phyloP scores from a whole-genome alignment of 352 stramenopile genomes.

The Pythium diclinum region DNA sequence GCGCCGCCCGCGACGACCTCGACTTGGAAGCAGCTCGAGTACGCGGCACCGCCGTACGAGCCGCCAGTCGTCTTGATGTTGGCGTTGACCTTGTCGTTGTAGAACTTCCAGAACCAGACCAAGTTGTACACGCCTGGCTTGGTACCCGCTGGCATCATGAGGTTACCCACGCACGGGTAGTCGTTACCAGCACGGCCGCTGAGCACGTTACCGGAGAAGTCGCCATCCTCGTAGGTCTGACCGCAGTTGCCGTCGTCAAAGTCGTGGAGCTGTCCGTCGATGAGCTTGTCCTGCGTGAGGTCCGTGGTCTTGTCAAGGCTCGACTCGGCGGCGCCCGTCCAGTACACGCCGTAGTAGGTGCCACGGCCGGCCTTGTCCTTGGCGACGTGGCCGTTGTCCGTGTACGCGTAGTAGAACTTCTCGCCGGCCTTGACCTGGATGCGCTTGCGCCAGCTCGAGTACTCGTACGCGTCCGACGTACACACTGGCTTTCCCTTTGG shows the following conservation, averaged over 20 bases:
- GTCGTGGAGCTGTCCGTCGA: slow-evolving; percentile 62
- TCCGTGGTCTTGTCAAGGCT: slow-evolving; percentile 45
- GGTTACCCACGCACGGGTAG: slow-evolving; percentile 50
- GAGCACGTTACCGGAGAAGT: slow-evolving; percentile 36
- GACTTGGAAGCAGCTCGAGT: slow-evolving; percentile 62
- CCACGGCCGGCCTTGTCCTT: slow-evolving; percentile 55
- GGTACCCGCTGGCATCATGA: slow-evolving; percentile 44
- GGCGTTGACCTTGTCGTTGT: slow-evolving; percentile 44
- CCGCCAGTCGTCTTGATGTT: slow-evolving; percentile 43
- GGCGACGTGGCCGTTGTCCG: slow-evolving; percentile 56
- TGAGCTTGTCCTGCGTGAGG: slow-evolving; percentile 49
- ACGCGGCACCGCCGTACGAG: slow-evolving; percentile 50
- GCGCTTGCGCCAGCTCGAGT: slow-evolving; percentile 40
- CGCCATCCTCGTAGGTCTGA: slow-evolving; percentile 39
- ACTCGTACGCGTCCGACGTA: slow-evolving; percentile 29
- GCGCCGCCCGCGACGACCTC: slow-evolving; percentile 35
- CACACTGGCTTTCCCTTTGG: slow-evolving; percentile 34
- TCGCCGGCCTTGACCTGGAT: slow-evolving; percentile 39
- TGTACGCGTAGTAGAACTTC: slow-evolving; percentile 61
- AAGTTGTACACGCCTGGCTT: slow-evolving; percentile 53
- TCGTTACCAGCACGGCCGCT: slow-evolving; percentile 45
- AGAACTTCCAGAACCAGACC: slow-evolving; percentile 77
- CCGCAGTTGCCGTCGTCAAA: slow-evolving; percentile 70
- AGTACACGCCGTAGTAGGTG: slow-evolving; percentile 64
- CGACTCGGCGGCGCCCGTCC: slow-evolving; percentile 38